Evolutionary conservation across 1,284 basidiomycete species (phyloP), one percentile per base, ranked within the genome.

Genomic region (Ganoderma boninense): DNA sequence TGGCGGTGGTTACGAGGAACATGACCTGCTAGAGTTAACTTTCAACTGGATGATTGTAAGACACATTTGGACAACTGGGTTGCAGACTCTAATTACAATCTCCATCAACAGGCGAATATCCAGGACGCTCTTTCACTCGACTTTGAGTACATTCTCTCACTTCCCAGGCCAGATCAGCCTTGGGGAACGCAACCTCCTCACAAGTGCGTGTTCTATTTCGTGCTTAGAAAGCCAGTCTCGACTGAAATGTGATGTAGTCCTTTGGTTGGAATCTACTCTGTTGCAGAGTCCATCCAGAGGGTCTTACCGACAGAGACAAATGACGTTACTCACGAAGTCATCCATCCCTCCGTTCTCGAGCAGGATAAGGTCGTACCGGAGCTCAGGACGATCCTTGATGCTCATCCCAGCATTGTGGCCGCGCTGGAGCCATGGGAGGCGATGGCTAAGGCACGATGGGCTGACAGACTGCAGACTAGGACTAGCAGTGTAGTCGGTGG

Each of bases 31-130:
- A 0, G 90, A 92, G 75, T 62, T 92, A 44, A 85, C 89, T 6
- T 80, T 93, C 54, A 82, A 82, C 56, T 93, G 92, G 92, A 92
- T 93, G 89, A 84, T 85, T 65, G 90, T 91, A 73, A 56, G 86
- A 40, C 38, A 10, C 38, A 40, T 40, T 40, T 11, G 7, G 11
- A 40, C 38, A 40, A 40, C 38, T 8, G 11, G 38, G 11, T 40
- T 40, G 11, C 38, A 11, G 11, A 40, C 23, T 16, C 13, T 43
- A 62, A 35, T 64, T n/a, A 40, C 42, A 18, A 7, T 14, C 11
- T 26, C 11, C 49, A 10, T n/a, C 26, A 46, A 26, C 68, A 91
- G 89, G 85, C 89, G 4, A 86, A 91, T 68, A 78, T 92, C 52
- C 82, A 81, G 49, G 83, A 87, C 65, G 85, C 88, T 2, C 77